Base-by-base conservation (phyloP, 257 asterid genomes). In the Parsonsia alboflavescens region DNA sequence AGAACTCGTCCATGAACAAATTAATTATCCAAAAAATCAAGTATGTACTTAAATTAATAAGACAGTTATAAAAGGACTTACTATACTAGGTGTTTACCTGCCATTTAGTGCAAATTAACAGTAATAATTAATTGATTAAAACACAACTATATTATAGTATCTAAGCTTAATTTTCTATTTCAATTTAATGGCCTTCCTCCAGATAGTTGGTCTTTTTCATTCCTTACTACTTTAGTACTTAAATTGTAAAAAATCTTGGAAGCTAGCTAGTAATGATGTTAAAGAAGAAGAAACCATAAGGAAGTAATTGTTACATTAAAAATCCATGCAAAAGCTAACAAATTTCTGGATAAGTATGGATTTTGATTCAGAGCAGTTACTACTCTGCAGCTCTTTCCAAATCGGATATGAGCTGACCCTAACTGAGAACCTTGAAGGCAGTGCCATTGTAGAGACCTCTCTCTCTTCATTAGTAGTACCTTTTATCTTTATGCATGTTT, bases 381-480 rank as follows among this genome's bases (percentile, higher is more conserved):
- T 4, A 10, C 11, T 36, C 13, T 28, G 44, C 68, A n/a, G 13
- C 10, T 56, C 4, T 22, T n/a, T 21, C 4, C 15, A 7, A 10
- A 7, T 22, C 33, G 63, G 63, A n/a, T 56, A 24, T 45, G 13
- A 30, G 70, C 39, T 33, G 39, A 33, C 39, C 39, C 39, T 33
- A 3, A 33, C 39, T 33, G 72, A 73, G 57, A 75, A 26, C 82
- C 85, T 87, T 81, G 93, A 82, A 76, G 63, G 30, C 74, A 64
- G 97, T 82, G 91, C 91, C 91, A 57, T 78, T 24, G 17, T 53
- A 46, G 12, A 41, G 6, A 21, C n/a, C n/a, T 58, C 69, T 68
- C 79, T 62, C 72, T 84, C 82, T 82, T 77, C 85, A 75, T 83
- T 71, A 5, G 9, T 9, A 33, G 12, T 70, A 30, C 66, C 26